Base-by-base conservation (phyloP, 148 eudicot species). In the Camellia japonica region DNA sequence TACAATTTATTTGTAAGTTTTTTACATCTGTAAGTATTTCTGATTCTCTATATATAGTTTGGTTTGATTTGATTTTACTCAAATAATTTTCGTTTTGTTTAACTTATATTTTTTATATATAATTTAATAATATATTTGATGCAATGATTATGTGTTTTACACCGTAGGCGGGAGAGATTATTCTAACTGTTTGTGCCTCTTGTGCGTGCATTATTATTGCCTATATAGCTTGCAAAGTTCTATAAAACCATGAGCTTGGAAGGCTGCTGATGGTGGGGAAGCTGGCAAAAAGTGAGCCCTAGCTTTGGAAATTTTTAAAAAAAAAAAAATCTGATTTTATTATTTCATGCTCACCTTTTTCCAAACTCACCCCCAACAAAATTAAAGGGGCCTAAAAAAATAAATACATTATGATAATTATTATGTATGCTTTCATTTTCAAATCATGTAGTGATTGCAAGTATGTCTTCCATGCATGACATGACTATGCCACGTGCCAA, bases 281-380 rank as follows among this genome's bases (percentile, higher is more conserved):
- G 71, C 46, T 68, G 71, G 42, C 68, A 63, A 71, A 61, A 73
- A 52, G 75, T 58, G 44, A 3, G 43, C 72, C 74, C 51, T 73
- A 16, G n/a, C 16, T 63, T 65, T 7, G 16, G 60, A 14, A 80
- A 73, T 70, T 41, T 23, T 41, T 23, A 71, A 30, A 30, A 30
- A 30, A 30, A 1, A 30, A 30, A 30, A 30, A 1, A 30, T 30
- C 38, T 30, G 38, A 30, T 30, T 14, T 14, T 71, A 60, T 71
- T 71, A 69, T 79, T 71, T 71, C 75, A 44, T 79, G 55, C 56
- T n/a, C 43, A 59, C 13, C 38, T 18, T 10, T 80, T 56, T 63
- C 71, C 15, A 51, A 69, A 43, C 54, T 69, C 20, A 69, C 54
- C 47, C 59, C 12, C 12, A 67, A 67, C 23, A 69, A 69, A 14